phyloP scores from a whole-genome alignment of 208 protist species.

The Porcisia hertigi region DNA sequence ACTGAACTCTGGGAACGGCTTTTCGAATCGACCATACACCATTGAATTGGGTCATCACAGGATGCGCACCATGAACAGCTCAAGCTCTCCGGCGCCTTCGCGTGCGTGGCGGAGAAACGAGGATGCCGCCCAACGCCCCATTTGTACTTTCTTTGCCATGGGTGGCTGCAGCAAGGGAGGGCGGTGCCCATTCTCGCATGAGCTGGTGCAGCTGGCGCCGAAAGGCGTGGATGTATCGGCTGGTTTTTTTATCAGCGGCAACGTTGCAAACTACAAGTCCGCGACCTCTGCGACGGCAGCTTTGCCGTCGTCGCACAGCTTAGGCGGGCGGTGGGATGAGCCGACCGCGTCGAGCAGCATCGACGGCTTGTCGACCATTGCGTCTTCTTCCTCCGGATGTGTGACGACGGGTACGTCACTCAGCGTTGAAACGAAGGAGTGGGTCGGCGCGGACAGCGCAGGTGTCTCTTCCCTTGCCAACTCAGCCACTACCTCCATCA shows the following conservation, averaged over 20 bases:
- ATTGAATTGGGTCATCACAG: neutral
- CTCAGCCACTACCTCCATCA: conserved; percentile 11
- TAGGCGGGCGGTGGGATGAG: conserved; percentile 15
- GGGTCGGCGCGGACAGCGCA: conserved; percentile 12
- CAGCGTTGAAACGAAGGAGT: conserved; percentile 30
- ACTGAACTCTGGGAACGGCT: neutral
- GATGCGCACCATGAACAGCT: neutral
- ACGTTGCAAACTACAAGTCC: conserved; percentile 48
- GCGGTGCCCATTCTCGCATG: conserved; percentile 44
- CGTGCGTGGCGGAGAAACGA: conserved; percentile 2
- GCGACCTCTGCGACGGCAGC: neutral
- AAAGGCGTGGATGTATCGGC: conserved; percentile 41
- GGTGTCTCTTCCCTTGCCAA: neutral
- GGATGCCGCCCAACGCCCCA: conserved; percentile 12
- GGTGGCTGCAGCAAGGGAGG: conserved; percentile 44
- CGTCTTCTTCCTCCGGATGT: conserved; percentile 27
- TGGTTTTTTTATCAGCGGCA: conserved; percentile 51
- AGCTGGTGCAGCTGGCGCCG: conserved; percentile 44
- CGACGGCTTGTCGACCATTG: conserved; percentile 33
- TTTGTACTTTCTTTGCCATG: conserved; percentile 62
- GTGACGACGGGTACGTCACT: conserved; percentile 23
- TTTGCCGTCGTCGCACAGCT: conserved; percentile 18
- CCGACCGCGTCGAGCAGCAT: conserved; percentile 24
- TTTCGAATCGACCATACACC: neutral
- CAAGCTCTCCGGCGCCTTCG: neutral